Evolutionary conservation across 768 basidiomycete genomes (phyloP).

Genomic region (Lactifluus echinatus): DNA sequence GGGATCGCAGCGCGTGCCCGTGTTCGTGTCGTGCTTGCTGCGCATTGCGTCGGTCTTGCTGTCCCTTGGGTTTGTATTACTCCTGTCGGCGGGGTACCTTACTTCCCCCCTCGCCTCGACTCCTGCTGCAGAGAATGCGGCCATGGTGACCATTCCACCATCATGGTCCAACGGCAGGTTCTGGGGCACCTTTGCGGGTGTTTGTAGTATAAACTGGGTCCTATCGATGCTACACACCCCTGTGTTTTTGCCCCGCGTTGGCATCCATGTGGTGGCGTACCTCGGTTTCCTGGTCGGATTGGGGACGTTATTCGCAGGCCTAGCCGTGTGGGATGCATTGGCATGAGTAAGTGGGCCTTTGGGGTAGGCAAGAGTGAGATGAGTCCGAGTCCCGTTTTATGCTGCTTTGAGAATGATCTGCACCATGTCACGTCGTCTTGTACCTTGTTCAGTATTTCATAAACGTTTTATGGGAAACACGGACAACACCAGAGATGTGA

Average conservation of each 20-base stretch:
- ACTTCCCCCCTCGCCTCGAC: slow-evolving; percentile 34
- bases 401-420: neutral
- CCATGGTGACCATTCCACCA: slow-evolving; percentile 15
- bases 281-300: slow-evolving; percentile 56
- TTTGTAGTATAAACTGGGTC: slow-evolving; percentile 34
- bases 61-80: slow-evolving; percentile 56
- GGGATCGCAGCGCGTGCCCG: slow-evolving; percentile 57
- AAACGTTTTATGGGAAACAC: neutral
- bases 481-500: neutral
- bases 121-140: neutral
- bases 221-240: slow-evolving; percentile 62
- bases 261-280: slow-evolving; percentile 71
- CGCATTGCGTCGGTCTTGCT: slow-evolving; percentile 66
- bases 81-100: slow-evolving; percentile 54
- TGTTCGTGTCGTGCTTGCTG: slow-evolving; percentile 70
- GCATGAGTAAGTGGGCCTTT: slow-evolving; percentile 27
- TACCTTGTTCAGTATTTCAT: neutral
- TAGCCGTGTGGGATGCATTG: slow-evolving; percentile 65
- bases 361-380: neutral
- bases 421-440: neutral
- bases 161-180: slow-evolving; percentile 23
- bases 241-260: slow-evolving; percentile 57
- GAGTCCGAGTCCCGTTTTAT: neutral
- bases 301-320: slow-evolving; percentile 61
- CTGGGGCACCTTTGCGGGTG: slow-evolving; percentile 25